A percentile compares a stretch with the other conserved stretches of the same genome.
These are phyloP conservation scores for Wallacemonas sp. DNA, from an alignment of 208 protist genomes.

Conservation along the genomic window DNA sequence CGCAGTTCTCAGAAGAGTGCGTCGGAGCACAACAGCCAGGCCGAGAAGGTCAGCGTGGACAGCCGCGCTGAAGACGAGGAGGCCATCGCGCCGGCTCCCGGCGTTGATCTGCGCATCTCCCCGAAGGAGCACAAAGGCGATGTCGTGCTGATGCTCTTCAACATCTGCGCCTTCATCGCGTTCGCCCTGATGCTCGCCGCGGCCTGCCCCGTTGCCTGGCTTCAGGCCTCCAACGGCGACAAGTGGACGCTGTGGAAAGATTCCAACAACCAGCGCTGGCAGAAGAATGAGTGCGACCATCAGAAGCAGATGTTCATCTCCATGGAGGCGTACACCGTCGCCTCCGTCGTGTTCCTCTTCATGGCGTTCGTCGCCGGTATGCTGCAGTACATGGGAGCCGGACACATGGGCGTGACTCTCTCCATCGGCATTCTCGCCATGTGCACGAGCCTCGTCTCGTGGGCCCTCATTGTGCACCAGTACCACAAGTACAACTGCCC, in stretches of 20 bases:
- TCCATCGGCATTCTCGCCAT: slow-evolving; percentile 25
- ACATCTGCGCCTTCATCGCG: slow-evolving; percentile 34
- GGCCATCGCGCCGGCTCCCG: slow-evolving; percentile 9
- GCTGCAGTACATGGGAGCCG: slow-evolving; percentile 29
- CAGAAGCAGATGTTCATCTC: slow-evolving; percentile 43
- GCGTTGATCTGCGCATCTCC: slow-evolving; percentile 35
- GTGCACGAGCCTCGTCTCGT: slow-evolving; percentile 28
- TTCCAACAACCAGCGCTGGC: slow-evolving; percentile 24
- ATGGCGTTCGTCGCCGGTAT: slow-evolving; percentile 28
- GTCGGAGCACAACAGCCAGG: slow-evolving; percentile 5
- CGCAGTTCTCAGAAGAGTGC: neutral
- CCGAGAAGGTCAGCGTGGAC: slow-evolving; percentile 9
- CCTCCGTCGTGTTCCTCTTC: slow-evolving; percentile 31
- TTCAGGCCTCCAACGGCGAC: slow-evolving; percentile 30
- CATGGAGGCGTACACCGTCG: slow-evolving; percentile 50
- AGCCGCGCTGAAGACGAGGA: slow-evolving; percentile 14
- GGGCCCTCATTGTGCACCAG: slow-evolving; percentile 46
- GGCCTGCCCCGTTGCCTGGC: slow-evolving; percentile 44
- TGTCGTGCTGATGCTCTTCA: slow-evolving; percentile 29
- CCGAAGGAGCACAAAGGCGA: slow-evolving; percentile 31
- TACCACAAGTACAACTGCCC: slow-evolving; percentile 59
- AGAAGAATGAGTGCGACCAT: slow-evolving; percentile 36
- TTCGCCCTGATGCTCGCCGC: slow-evolving; percentile 48
- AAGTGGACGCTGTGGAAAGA: slow-evolving; percentile 56
- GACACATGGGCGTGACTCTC: slow-evolving; percentile 48